Base-by-base conservation (phyloP, 1,284 basidiomycete genomes). In the Pulchroboletus neoregius region DNA sequence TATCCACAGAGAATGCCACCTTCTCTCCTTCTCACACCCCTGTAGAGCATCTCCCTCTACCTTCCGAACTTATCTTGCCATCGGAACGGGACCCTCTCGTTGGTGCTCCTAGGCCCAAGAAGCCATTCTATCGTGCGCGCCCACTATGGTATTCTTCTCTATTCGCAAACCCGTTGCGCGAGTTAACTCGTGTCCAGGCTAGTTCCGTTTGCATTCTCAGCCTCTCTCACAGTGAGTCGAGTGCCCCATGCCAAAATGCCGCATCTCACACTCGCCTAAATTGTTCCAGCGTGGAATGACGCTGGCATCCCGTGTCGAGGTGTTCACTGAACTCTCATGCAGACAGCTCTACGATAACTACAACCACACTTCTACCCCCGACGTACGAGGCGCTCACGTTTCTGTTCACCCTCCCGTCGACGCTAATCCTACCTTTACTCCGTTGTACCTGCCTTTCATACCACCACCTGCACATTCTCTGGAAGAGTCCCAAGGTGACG, bases 321-420 rank as follows among this genome's bases (percentile, higher is more conserved):
- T 89, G 27, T 86, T 78, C 67, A 87, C 83, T n/a, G 80, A 87
- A 55, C 70, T 89, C 32, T 79, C 87, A 3, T 89, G 86, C 67
- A 74, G 77, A 51, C 69, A 70, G 15, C 58, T 84, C 33, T 74
- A 79, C 42, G 64, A 73, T 34, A 65, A 68, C 43, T 71, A 72
- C 51, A 67, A 71, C 55, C 67, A 69, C 65, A 74, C 68, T 54
- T 67, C 58, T 60, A 38, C 24, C 30, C 38, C 47, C 24, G 48
- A 44, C 45, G 26, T 43, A 41, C 51, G 32, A 41, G 52, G 43
- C 15, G 24, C 47, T 51, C 42, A 54, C 11, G 7, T 26, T 45
- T 57, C 52, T 36, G 55, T 68, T 39, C 65, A 65, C 46, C 54
- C 62, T 30, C 60, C 61, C 43, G 49, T 71, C 32, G 70, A 73